phyloP scores from a whole-genome alignment of 306 rosid species.

The Sophora flavescens region DNA sequence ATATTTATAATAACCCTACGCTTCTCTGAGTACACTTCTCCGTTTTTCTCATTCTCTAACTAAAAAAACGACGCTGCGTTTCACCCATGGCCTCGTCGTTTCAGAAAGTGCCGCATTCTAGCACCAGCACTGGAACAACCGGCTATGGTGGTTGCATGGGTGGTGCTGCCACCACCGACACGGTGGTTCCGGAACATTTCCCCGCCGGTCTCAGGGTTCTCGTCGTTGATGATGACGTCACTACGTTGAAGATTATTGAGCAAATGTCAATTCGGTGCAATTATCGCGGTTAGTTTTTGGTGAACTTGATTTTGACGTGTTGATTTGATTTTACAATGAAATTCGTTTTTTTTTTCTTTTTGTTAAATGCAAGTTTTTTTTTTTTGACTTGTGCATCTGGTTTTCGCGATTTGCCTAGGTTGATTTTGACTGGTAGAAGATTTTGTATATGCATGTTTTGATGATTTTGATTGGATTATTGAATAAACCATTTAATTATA shows the following conservation, averaged over 20 bases:
- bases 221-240: conserved; percentile 66
- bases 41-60: too few relatives aligned
- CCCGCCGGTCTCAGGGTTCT: conserved; percentile 67
- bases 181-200: conserved; percentile 50
- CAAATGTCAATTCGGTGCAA: conserved; percentile 60
- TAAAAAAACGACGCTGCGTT: conserved; percentile 24
- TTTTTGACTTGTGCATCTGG: too few relatives aligned
- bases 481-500: not conserved
- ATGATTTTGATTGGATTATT: not conserved
- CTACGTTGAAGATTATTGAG: conserved; percentile 58
- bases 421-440: not conserved
- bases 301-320: not conserved
- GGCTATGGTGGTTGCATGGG: conserved; percentile 45
- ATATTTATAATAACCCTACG: not conserved
- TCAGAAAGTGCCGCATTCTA: conserved; percentile 61
- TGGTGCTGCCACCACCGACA: conserved; percentile 17
- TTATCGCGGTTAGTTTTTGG: conserved; percentile 49
- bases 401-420: not conserved
- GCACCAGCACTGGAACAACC: conserved; percentile 39
- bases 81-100: conserved; percentile 57
- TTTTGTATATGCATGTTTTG: not conserved
- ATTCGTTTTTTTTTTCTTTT: not conserved
- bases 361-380: too few relatives aligned
- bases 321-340: conserved; percentile 6
- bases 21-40: conserved; percentile 3